These are phyloP conservation scores for Russula sp. DNA, from an alignment of 768 basidiomycete genomes.

Conservation along the genomic window DNA sequence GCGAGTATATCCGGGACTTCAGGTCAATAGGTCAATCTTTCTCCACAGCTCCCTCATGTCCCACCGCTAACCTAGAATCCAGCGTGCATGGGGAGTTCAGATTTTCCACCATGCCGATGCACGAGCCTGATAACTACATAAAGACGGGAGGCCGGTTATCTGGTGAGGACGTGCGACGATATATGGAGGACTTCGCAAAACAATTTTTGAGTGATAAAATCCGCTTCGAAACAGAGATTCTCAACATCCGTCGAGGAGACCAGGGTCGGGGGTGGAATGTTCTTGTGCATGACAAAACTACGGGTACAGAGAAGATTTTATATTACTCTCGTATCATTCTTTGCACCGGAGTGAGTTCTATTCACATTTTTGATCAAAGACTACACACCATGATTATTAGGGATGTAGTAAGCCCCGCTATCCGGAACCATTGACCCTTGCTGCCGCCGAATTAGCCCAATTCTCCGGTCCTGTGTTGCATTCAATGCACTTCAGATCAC, in stretches of 20 bases:
- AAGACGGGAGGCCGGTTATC: constrained; percentile 36
- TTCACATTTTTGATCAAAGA: not conserved
- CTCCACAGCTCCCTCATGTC: not conserved
- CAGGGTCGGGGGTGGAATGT: constrained; percentile 41
- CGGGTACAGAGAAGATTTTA: constrained; percentile 30
- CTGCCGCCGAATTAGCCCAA: constrained; percentile 33
- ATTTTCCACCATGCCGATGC: constrained; percentile 54
- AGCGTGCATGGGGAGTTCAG: constrained; percentile 61
- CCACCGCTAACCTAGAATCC: not conserved
- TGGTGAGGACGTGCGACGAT: constrained; percentile 48
- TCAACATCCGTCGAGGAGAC: constrained; percentile 38
- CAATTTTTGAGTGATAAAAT: constrained; percentile 43
- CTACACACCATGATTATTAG: constrained; percentile 29
- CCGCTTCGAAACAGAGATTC: constrained; percentile 40
- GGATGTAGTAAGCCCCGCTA: constrained; percentile 49
- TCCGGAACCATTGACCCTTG: constrained; percentile 37
- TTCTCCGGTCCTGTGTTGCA: constrained; percentile 49
- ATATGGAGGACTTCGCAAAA: constrained; percentile 50
- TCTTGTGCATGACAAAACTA: constrained; percentile 32
- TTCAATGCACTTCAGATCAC: constrained; percentile 42
- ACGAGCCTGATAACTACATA: constrained; percentile 33
- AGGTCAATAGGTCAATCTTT: constrained; percentile 50
- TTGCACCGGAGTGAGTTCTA: constrained; percentile 41
- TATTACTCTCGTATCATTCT: constrained; percentile 48
- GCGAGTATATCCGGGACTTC: constrained; percentile 50